Evolutionary conservation across 2,329 filamentous ascomycete species (phyloP), one percentile per base, ranked within the genome.

Genomic region (Aspergillus chevalieri): DNA sequence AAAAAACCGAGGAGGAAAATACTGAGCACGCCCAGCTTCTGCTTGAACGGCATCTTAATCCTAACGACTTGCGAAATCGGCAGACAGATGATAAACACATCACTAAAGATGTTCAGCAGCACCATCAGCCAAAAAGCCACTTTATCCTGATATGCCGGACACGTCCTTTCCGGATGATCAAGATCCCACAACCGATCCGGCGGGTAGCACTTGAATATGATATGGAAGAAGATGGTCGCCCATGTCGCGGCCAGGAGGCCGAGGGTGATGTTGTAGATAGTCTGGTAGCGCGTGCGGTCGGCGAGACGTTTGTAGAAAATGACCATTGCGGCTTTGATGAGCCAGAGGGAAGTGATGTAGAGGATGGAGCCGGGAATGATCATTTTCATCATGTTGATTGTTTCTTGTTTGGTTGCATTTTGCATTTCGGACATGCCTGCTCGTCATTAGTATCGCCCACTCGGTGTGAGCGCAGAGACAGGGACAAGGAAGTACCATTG

Each of bases 271-370:
- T 58, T 58, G 24, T 57, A 57, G 33, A 57, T 46, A 4, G 47
- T 51, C 41, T 58, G 54, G 10, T 58, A 58, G 21, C 34, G 41
- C 3, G 56, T 58, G 19, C 54, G 54, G 44, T 58, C 56, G 33
- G 56, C 56, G 5, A 58, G 50, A 4, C 56, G 56, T 46, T 58
- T 58, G 42, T 58, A 58, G 47, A 58, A 57, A 46, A 55, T 38
- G n/a, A 58, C 54, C 56, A 58, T 51, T 44, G 52, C 50, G 12
- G 50, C 50, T 46, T 58, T 58, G 52, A 58, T 58, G 24, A 58
- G 33, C 56, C 56, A 58, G 1, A 58, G 47, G 21, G 56, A 54
- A n/a, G 54, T 58, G 15, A 58, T 53, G 47, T 58, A 58, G 4
- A 58, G 47, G 6, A 54, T 58, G 41, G 56, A 58, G 12, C 56